Evolutionary conservation across 2,329 filamentous ascomycete species (phyloP), one percentile per base, ranked within the genome.

Genomic region (Metarhizium rileyi): DNA sequence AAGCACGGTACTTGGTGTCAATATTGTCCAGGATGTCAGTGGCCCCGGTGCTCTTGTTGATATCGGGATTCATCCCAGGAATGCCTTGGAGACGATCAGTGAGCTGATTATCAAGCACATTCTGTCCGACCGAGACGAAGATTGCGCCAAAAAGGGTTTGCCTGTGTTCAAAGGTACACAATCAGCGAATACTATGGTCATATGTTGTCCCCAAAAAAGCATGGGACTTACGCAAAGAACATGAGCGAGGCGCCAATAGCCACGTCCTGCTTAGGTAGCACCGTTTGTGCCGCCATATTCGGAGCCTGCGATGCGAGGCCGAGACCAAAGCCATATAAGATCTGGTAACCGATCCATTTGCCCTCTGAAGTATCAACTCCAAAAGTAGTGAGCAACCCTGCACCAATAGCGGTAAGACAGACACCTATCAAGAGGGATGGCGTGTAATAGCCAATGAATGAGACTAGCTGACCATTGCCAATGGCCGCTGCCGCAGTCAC

Each of bases 91-190:
- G 59, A 16, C 63, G 56, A 44, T 59, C 54, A 22, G 70, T 48
- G 2, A 75, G 66, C 55, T 70, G 61, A 47, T 63, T 66, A 50
- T 66, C 65, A 30, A 75, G 63, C 18, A 76, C 62, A 52, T 71
- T 74, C 55, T 73, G 66, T 1, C 65, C 72, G n/a, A 75, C 66
- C 0, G 67, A 66, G 35, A 70, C 58, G 52, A 73, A 73, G 26
- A 76, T 61, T 40, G 71, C 63, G 6, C 71, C 71, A 74, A 75
- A 54, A 10, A 47, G 28, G 12, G 36, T 48, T 33, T 44, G 36
- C 33, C 33, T 36, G 33, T 36, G 4, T 16, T 4, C 23, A 30
- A 45, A 16, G 23, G 5, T 9, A 42, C 18, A 42, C 1, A 3
- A 42, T 42, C 16, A 42, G 40, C 12, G 7, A 36, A 16, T 36